These are phyloP conservation scores for Dactylellina drechsleri DNA, from an alignment of 2,329 filamentous ascomycete species.

Conservation along the genomic window DNA sequence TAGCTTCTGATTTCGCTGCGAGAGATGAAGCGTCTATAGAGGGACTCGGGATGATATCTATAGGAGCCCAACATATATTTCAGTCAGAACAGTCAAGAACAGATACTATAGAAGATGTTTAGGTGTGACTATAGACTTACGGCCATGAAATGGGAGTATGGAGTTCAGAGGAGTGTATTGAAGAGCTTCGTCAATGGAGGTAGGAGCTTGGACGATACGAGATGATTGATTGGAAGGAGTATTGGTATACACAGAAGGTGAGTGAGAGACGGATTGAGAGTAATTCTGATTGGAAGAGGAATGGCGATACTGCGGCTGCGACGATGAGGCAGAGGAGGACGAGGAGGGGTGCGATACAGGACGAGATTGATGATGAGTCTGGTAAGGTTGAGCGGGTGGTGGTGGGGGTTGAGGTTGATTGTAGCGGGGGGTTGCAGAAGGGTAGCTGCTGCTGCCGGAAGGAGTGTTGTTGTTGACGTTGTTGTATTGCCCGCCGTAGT, in stretches of 20 bases:
- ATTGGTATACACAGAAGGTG: conserved; percentile 25
- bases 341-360: neutral
- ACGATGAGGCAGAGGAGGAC: neutral
- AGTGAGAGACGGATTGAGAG: neutral
- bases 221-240: conserved; percentile 6
- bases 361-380: no score
- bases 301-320: conserved; percentile 29
- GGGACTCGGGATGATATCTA: conserved; percentile 75
- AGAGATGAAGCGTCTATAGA: conserved; percentile 69
- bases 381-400: neutral
- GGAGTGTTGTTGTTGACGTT: conserved; percentile 5
- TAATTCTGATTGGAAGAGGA: conserved; percentile 2
- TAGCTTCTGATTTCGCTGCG: conserved; percentile 67
- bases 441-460: conserved; percentile 12
- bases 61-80: conserved; percentile 17
- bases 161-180: conserved; percentile 85
- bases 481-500: neutral
- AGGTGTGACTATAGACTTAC: conserved; percentile 63
- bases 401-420: neutral
- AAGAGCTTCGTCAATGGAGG: conserved; percentile 76
- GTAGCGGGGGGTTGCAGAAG: conserved; percentile 14
- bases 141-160: conserved; percentile 79
- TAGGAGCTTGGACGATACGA: conserved; percentile 58
- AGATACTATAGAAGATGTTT: no score
- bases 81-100: neutral